Percentiles rank a stretch among this genome's conserved stretches.
Evolutionary conservation across 495 filamentous ascomycete genomes (phyloP).

Genomic region (Sabuloglossum arenarium): DNA sequence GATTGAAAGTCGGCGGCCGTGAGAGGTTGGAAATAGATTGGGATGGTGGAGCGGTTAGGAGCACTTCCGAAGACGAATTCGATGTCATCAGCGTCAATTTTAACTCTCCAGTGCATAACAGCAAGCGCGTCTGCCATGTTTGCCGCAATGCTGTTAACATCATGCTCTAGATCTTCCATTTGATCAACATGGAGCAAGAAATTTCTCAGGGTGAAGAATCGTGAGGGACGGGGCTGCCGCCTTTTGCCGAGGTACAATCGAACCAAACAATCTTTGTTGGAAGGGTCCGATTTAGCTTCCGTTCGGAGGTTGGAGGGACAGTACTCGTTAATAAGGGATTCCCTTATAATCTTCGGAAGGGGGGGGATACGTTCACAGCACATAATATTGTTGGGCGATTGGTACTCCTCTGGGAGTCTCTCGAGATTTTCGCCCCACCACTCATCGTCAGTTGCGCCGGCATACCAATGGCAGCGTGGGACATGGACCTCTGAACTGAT

Average conservation of each 20-base stretch:
- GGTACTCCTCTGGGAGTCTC: slow-evolving; percentile 5
- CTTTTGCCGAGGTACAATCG: slow-evolving; percentile 11
- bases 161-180: slow-evolving; percentile 8
- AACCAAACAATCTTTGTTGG: slow-evolving; percentile 11
- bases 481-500: background rate
- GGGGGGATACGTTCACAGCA: slow-evolving; percentile 9
- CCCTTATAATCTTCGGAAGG: slow-evolving; percentile 2
- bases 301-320: slow-evolving; percentile 4
- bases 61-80: slow-evolving; percentile 12
- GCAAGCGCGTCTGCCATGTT: slow-evolving; percentile 15
- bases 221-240: slow-evolving; percentile 6
- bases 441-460: background rate
- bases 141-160: slow-evolving; percentile 1
- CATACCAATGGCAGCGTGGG: background rate
- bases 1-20: background rate
- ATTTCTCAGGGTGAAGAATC: slow-evolving; percentile 13
- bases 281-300: slow-evolving; percentile 2
- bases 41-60: background rate
- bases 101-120: slow-evolving; percentile 12
- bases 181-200: slow-evolving; percentile 9
- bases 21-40: background rate
- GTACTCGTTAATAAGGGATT: slow-evolving; percentile 9
- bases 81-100: slow-evolving; percentile 13
- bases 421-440: slow-evolving; percentile 2
- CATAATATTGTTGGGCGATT: slow-evolving; percentile 5